Conservation (phyloP, 2,329 filamentous ascomycete genomes). For the Alternaria longipes region DNA sequence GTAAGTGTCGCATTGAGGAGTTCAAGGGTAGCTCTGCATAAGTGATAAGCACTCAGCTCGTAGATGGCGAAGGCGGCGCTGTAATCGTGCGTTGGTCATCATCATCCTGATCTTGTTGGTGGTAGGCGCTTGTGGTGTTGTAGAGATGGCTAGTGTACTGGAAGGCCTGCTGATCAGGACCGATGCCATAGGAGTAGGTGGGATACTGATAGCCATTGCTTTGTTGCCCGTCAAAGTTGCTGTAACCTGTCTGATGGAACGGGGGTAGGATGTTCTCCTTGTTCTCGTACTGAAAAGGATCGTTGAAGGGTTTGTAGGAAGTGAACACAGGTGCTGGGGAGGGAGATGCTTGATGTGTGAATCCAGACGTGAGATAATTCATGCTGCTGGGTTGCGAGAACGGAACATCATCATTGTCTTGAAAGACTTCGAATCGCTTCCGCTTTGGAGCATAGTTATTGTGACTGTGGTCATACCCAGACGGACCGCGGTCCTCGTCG, state of each 20-base stretch:
- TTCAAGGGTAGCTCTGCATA: slow-evolving; percentile 5
- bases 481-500: slow-evolving; percentile 41
- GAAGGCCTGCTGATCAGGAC: slow-evolving; percentile 40
- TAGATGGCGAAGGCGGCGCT: slow-evolving; percentile 48
- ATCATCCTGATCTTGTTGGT: slow-evolving; percentile 38
- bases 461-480: slow-evolving; percentile 44
- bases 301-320: slow-evolving; percentile 41
- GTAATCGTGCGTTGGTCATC: slow-evolving; percentile 50
- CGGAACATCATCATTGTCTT: slow-evolving; percentile 46
- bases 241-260: slow-evolving; percentile 36
- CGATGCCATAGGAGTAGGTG: slow-evolving; percentile 39
- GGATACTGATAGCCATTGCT: slow-evolving; percentile 38
- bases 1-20: slow-evolving; percentile 6
- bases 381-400: slow-evolving; percentile 46
- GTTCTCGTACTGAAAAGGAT: slow-evolving; percentile 43
- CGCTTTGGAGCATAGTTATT: slow-evolving; percentile 42
- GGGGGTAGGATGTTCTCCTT: slow-evolving; percentile 44
- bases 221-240: slow-evolving; percentile 37
- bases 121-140: slow-evolving; percentile 32
- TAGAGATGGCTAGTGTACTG: slow-evolving; percentile 39
- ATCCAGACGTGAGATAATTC: slow-evolving; percentile 48
- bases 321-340: slow-evolving; percentile 35
- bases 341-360: slow-evolving; percentile 38
- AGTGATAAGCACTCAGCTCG: slow-evolving; percentile 26
- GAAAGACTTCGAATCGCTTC: slow-evolving; percentile 54